Percentiles rank a stretch among this genome's conserved stretches.
These are phyloP conservation scores for Monosporascus sp. DNA, from an alignment of 2,329 filamentous ascomycete species.

Conservation along the genomic window DNA sequence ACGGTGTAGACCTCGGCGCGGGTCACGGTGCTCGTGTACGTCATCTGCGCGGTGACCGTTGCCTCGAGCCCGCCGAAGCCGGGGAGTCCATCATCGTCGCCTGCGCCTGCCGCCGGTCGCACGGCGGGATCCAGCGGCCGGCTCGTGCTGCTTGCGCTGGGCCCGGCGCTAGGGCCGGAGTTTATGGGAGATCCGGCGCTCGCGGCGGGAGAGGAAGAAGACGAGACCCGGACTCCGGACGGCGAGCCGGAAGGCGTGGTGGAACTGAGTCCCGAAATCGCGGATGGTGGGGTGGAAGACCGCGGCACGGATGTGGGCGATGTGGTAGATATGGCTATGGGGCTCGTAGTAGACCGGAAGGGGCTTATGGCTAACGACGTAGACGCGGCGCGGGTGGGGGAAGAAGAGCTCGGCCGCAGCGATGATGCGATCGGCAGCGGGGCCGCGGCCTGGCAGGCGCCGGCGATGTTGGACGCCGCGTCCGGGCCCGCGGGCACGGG, in stretches of 20 bases:
- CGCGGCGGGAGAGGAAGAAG: too few relatives aligned
- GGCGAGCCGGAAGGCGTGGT: too few relatives aligned
- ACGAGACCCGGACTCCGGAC: too few relatives aligned
- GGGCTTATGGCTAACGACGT: not conserved
- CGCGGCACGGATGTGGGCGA: not conserved
- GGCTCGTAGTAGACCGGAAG: not conserved
- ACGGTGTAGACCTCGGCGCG: conserved; percentile 17
- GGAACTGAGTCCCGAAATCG: too few relatives aligned
- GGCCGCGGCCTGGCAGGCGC: conserved; percentile 12
- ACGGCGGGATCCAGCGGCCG: not conserved
- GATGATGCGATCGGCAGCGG: not conserved
- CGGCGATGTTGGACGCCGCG: conserved; percentile 19
- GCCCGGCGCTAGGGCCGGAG: too few relatives aligned
- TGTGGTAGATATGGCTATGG: not conserved
- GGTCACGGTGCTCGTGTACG: conserved; percentile 19
- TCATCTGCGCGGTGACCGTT: not conserved
- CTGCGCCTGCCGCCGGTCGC: not conserved
- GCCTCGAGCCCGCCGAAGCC: not conserved
- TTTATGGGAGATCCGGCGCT: too few relatives aligned
- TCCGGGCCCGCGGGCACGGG: conserved; percentile 22
- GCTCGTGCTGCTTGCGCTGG: too few relatives aligned
- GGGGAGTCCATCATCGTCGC: not conserved
- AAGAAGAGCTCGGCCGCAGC: too few relatives aligned
- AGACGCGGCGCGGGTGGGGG: too few relatives aligned
- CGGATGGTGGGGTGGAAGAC: not conserved